phyloP scores from a whole-genome alignment of 768 basidiomycete genomes.

The Collybiopsis confluens region DNA sequence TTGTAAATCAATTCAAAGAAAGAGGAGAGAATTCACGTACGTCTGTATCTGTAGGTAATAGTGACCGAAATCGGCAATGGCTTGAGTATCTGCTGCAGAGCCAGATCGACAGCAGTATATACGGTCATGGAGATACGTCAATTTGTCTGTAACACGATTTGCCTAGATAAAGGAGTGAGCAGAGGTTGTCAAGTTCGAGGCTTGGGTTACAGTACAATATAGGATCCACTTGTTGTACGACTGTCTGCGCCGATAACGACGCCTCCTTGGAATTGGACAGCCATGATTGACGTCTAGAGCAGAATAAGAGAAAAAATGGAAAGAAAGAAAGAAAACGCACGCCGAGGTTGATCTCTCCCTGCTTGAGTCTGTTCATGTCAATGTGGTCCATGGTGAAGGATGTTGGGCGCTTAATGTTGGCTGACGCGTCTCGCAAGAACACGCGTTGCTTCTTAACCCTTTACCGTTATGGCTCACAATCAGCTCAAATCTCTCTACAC shows the following conservation, averaged over 20 bases:
- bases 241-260: conserved; percentile 97
- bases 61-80: conserved; percentile 89
- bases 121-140: conserved; percentile 93
- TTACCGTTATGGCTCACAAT: conserved; percentile 40
- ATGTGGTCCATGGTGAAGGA: conserved; percentile 53
- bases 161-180: conserved; percentile 47
- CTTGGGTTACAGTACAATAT: conserved; percentile 92
- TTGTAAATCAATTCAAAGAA: not conserved
- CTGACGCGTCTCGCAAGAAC: conserved; percentile 52
- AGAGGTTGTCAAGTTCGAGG: conserved; percentile 5
- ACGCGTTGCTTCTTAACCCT: conserved; percentile 22
- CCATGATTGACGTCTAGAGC: conserved; percentile 96
- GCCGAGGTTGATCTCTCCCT: conserved; percentile 95
- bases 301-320: not conserved
- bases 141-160: conserved; percentile 98
- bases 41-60: conserved; percentile 73
- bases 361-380: conserved; percentile 85
- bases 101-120: conserved; percentile 99
- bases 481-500: conserved; percentile 60
- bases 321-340: conserved; percentile 40
- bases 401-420: conserved; percentile 20
- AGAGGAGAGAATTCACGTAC: conserved; percentile 39
- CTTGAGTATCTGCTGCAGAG: conserved; percentile 96
- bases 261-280: conserved; percentile 92
- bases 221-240: conserved; percentile 94